Conservation (phyloP, 768 basidiomycete genomes). For the Naganishia antarctica region DNA sequence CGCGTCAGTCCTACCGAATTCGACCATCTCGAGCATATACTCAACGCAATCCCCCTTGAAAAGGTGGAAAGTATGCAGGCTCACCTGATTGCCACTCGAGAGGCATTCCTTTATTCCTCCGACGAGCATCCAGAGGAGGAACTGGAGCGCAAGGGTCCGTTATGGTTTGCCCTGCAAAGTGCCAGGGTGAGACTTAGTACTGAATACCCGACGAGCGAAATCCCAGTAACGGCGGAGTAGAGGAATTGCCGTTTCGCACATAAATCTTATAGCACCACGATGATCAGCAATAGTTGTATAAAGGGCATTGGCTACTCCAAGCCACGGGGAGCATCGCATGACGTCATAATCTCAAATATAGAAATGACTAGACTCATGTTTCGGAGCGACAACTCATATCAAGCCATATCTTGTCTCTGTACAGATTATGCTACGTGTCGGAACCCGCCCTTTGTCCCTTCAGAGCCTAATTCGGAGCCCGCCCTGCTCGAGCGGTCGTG, state of each 20-base stretch:
- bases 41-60: constrained; percentile 43
- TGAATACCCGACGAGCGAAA: constrained; percentile 38
- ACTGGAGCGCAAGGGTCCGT: constrained; percentile 47
- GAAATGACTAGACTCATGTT: no score
- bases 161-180: constrained; percentile 50
- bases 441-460: no score
- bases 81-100: constrained; percentile 48
- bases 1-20: constrained; percentile 48
- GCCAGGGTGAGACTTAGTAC: constrained; percentile 48
- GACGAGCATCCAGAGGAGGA: constrained; percentile 47
- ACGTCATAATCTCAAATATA: no score
- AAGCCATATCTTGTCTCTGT: no score
- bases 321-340: no score
- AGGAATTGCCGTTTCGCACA: no score
- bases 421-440: no score
- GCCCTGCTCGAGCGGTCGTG: not conserved
- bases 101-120: constrained; percentile 50
- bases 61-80: constrained; percentile 49
- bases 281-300: no score
- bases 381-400: no score
- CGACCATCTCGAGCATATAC: constrained; percentile 49
- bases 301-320: no score
- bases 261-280: no score
- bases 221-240: not conserved
- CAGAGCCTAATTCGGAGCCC: not conserved